phyloP scores from a whole-genome alignment of 768 basidiomycete species.

The Leccinum uliginosum region DNA sequence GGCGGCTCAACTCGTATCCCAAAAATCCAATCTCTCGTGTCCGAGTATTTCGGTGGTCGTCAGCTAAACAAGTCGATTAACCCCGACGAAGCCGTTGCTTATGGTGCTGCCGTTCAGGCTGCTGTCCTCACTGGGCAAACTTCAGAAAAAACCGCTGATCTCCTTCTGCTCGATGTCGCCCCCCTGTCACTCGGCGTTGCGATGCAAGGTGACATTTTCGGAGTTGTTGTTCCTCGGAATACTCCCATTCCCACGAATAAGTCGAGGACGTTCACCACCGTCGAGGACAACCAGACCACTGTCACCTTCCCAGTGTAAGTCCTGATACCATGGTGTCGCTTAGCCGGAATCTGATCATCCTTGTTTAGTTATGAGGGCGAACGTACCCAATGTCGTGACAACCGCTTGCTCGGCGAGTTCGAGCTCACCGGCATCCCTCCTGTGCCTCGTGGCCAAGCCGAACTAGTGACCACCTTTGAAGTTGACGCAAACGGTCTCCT shows the following conservation, averaged over 20 bases:
- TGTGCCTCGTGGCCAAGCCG: conserved; percentile 99
- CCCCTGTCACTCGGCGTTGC: conserved; percentile 99
- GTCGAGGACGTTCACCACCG: conserved; percentile 97
- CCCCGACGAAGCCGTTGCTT: conserved; percentile 99
- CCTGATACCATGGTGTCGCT: background rate
- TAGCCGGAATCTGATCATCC: conserved; percentile 6
- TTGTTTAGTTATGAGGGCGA: conserved; percentile 87
- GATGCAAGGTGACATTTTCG: conserved; percentile 99
- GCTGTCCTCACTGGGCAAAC: conserved; percentile 98
- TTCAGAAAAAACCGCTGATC: conserved; percentile 97
- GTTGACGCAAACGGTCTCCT: conserved; percentile 99
- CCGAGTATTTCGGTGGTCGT: conserved; percentile 97
- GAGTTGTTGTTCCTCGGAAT: conserved; percentile 98
- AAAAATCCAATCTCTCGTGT: conserved; percentile 96
- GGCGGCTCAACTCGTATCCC: conserved; percentile 99
- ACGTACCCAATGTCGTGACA: conserved; percentile 99
- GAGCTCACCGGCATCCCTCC: conserved; percentile 99
- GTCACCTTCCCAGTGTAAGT: conserved; percentile 98
- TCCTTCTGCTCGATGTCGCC: conserved; percentile 97
- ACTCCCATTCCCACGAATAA: conserved; percentile 99
- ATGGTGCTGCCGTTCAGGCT: conserved; percentile 99
- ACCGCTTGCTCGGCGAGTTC: conserved; percentile 98
- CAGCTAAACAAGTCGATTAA: conserved; percentile 99
- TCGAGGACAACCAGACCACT: conserved; percentile 99
- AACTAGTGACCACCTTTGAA: conserved; percentile 99